A percentile compares a stretch with the other conserved stretches of the same genome.
Evolutionary conservation across 345 rosid species (phyloP).

Genomic region (Hibiscus tridactylites): DNA sequence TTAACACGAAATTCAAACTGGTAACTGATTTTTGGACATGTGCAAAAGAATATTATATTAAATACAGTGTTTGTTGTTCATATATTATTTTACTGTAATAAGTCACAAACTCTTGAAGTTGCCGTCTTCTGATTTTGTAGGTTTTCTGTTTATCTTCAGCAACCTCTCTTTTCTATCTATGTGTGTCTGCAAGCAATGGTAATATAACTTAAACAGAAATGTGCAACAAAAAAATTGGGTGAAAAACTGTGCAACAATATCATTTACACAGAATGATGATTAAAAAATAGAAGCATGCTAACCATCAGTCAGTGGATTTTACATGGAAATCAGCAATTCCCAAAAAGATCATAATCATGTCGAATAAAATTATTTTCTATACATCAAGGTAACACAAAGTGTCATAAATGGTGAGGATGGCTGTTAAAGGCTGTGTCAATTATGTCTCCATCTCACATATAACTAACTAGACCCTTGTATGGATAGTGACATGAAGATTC

Average conservation of each 20-base stretch:
- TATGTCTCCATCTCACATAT: not conserved
- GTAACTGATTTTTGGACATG: not conserved
- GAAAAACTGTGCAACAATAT: not conserved
- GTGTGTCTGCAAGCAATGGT: not conserved
- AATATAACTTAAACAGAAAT: not conserved
- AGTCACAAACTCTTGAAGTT: slow-evolving; percentile 7
- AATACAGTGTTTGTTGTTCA: not conserved
- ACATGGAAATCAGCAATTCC: not conserved
- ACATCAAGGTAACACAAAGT: not conserved
- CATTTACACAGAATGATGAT: not conserved
- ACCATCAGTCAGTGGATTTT: not conserved
- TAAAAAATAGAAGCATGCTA: not conserved
- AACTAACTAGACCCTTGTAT: not conserved
- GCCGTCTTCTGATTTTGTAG: not conserved
- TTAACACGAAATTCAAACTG: not conserved
- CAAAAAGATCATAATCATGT: not conserved
- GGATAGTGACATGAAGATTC: not conserved
- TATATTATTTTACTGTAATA: not conserved
- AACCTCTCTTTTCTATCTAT: not conserved
- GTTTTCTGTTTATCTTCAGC: not conserved
- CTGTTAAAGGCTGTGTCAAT: not conserved
- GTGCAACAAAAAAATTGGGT: not conserved
- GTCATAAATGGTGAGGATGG: not conserved
- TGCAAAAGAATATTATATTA: not conserved
- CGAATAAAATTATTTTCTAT: not conserved